Evolutionary conservation across 371 early-diverging fungal genomes (phyloP).

Genomic region (Conidiobolus incongruus): DNA sequence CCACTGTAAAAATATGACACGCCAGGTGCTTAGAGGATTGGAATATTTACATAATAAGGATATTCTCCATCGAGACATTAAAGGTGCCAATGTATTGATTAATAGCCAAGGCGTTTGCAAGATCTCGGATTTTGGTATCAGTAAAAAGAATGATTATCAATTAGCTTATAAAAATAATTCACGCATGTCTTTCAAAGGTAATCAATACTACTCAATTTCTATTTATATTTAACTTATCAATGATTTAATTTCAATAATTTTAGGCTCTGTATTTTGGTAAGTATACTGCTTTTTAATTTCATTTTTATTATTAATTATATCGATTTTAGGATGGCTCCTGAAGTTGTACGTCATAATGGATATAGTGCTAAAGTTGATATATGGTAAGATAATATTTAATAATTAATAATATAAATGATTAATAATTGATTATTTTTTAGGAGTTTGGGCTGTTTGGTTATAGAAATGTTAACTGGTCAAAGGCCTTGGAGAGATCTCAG

Average conservation of each 20-base stretch:
- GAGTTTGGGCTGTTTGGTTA: slow-evolving; percentile 63
- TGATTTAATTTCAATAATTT: neutral
- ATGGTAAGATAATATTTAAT: slow-evolving; percentile 11
- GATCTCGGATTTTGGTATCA: slow-evolving; percentile 95
- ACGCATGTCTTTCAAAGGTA: slow-evolving; percentile 20
- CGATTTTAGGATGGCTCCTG: slow-evolving; percentile 87
- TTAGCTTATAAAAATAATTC: slow-evolving; percentile 10
- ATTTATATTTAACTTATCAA: neutral
- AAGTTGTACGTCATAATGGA: slow-evolving; percentile 57
- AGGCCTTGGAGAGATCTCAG: slow-evolving; percentile 57
- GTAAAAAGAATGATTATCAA: slow-evolving; percentile 32
- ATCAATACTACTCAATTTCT: neutral
- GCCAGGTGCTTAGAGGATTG: slow-evolving; percentile 66
- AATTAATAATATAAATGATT: neutral
- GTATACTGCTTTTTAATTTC: slow-evolving; percentile 8
- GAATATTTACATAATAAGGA: slow-evolving; percentile 75
- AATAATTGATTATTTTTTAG: slow-evolving; percentile 4
- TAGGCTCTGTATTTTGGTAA: slow-evolving; percentile 48
- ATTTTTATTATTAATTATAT: neutral
- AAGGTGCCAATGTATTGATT: slow-evolving; percentile 81
- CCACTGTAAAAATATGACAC: slow-evolving; percentile 53
- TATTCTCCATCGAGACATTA: slow-evolving; percentile 89
- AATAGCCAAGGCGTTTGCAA: slow-evolving; percentile 75
- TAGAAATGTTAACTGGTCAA: slow-evolving; percentile 82
- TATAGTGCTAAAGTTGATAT: slow-evolving; percentile 60